phyloP scores from a whole-genome alignment of 108 stramenopile genomes.

The Nitzschia palea region DNA sequence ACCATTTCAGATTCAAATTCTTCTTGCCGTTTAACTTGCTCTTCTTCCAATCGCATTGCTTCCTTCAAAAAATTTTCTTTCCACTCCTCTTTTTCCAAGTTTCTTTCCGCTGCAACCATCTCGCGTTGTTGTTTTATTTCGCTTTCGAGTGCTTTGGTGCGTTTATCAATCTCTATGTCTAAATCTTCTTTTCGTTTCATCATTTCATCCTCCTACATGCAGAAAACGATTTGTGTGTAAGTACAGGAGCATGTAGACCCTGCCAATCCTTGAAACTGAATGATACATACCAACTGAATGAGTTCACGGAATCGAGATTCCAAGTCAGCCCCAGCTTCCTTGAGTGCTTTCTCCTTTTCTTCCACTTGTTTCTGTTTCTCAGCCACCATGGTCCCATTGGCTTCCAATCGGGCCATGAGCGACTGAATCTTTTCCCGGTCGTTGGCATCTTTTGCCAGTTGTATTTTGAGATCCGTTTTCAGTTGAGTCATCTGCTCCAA shows the following conservation, averaged over 20 bases:
- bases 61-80: slow-evolving; percentile 26
- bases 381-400: slow-evolving; percentile 20
- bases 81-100: slow-evolving; percentile 27
- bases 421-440: slow-evolving; percentile 38
- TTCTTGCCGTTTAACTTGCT: slow-evolving; percentile 12
- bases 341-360: slow-evolving; percentile 11
- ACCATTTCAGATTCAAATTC: slow-evolving; percentile 17
- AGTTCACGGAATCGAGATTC: slow-evolving; percentile 22
- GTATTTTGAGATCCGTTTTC: slow-evolving; percentile 9
- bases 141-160: slow-evolving; percentile 16
- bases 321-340: slow-evolving; percentile 22
- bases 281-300: slow-evolving; percentile 17
- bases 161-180: slow-evolving; percentile 12
- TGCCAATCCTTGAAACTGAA: neutral
- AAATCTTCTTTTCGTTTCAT: neutral
- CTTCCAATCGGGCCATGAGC: slow-evolving; percentile 33
- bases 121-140: slow-evolving; percentile 26
- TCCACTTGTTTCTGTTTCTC: slow-evolving; percentile 33
- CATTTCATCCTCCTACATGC: slow-evolving; percentile 19
- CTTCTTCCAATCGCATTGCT: slow-evolving; percentile 13
- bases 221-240: neutral
- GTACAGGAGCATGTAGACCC: too few relatives aligned
- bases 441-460: neutral
- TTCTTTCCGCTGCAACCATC: slow-evolving; percentile 5
- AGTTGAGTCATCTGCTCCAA: slow-evolving; percentile 9